These are phyloP conservation scores for Prunus mongolica DNA, from an alignment of 306 rosid genomes.

Conservation along the genomic window DNA sequence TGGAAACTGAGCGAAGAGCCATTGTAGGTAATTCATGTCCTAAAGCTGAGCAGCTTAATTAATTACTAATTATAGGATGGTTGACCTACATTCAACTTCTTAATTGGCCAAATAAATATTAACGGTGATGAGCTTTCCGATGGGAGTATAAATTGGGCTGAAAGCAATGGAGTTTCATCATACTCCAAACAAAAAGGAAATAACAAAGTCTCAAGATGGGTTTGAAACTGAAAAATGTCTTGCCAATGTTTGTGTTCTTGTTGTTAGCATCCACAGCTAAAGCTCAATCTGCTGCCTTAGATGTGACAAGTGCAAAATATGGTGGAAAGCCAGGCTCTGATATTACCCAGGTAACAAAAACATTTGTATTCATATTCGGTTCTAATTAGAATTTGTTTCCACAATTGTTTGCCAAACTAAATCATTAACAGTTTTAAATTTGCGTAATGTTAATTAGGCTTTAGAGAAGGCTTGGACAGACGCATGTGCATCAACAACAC, in stretches of 20 bases:
- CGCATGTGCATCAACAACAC: constrained; percentile 28
- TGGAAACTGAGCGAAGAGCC: no score
- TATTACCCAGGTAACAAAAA: constrained; percentile 14
- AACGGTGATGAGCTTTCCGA: neutral
- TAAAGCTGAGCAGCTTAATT: no score
- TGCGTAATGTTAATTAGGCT: constrained; percentile 13
- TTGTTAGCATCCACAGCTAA: neutral
- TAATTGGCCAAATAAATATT: neutral
- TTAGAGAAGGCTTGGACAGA: constrained; percentile 28
- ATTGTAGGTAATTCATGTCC: no score
- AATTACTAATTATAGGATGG: no score
- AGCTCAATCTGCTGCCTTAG: neutral
- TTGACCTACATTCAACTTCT: no score
- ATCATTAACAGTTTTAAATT: no score
- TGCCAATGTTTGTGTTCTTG: neutral
- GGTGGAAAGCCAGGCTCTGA: constrained; percentile 22
- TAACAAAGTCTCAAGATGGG: neutral
- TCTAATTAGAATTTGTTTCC: no score
- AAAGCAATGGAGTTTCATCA: neutral
- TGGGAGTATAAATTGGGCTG: neutral
- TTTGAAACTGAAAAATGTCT: neutral
- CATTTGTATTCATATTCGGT: no score
- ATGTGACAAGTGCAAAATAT: constrained; percentile 11
- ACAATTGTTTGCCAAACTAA: no score
- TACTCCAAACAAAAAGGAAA: neutral